Base-by-base conservation (phyloP, 2,329 filamentous ascomycete species). In the Claviceps pusilla region DNA sequence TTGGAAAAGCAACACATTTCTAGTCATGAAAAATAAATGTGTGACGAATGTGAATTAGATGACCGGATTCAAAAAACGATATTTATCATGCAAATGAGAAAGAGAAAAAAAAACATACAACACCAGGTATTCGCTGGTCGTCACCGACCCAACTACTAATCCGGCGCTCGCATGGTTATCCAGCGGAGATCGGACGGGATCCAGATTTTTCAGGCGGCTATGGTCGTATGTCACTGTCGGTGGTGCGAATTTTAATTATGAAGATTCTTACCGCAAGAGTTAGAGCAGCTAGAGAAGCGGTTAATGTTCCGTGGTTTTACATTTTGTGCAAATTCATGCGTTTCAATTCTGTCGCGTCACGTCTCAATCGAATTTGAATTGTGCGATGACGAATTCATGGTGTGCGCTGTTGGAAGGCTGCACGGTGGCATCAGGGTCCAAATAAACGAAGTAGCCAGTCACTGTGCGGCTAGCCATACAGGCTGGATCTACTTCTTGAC, bases 71-170 rank as follows among this genome's bases (percentile, higher is more conserved):
- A 24, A 24, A 24, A 24, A 24, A 24, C 24, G 24, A 24, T 24
- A 24, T 24, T 24, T 3, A 24, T 24, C 24, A 24, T 24, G 24
- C 24, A 24, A 24, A 24, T 3, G 24, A 24, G 2, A 24, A 24
- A 24, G 1, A 24, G 3, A 3, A 24, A 24, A 31, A 47, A 29
- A 9, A 33, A 54, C 53, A 54, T 54, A 54, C 53, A 52, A 54
- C 53, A 54, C 48, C 48, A 33, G 53, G 49, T 47, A 41, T 54
- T 54, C 53, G 53, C 48, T 51, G 48, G 53, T 52, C 53, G 53
- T 54, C 53, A 54, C 53, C 48, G 53, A 54, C 48, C 53, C 48
- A 52, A 47, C 51, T 52, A 52, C 51, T 52, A 47, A 46, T 47
- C 51, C 51, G n/a, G 51, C 51, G 42, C 51, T 52, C 43, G 19